Base-by-base conservation (phyloP, 257 asterid genomes). In the Nicotiana tabacum region DNA sequence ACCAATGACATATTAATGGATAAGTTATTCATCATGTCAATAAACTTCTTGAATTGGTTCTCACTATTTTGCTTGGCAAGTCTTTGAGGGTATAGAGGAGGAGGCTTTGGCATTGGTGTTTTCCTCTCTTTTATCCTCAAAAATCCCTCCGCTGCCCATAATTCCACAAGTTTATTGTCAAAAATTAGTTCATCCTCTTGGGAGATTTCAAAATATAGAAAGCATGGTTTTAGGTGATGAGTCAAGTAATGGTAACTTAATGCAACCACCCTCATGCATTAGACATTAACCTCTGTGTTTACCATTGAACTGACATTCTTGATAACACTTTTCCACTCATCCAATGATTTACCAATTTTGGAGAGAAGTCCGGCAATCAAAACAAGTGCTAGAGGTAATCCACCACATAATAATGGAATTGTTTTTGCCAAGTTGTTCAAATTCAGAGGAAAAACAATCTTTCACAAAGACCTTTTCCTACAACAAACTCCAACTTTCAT, bases 91-190 rank as follows among this genome's bases (percentile, higher is more conserved):
- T 21, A 21, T 21, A 0, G 24, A 21, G 24, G 24, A 21, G 24
- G 24, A 21, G 24, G 24, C 24, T 21, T 21, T 21, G 24, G 24
- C 24, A 21, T 21, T 21, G 24, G 24, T 21, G 24, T 43, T 10
- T 29, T 7, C 18, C 17, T 29, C 13, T 15, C 39, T 4, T 33
- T 37, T 76, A 16, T 27, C 37, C 65, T 18, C n/a, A 86, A 5
- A 30, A 85, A 85, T 17, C 86, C 88, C n/a, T 82, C 88, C 1
- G 82, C 74, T 37, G 39, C 48, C 82, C 83, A 81, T 9, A 74
- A 81, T 10, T 32, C 37, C 7, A 83, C 33, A 77, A 81, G 57
- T 61, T 81, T 81, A 12, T 66, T 61, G 12, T 77, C 77, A 5
- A 84, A 70, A 53, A 85, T 76, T 56, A 24, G 64, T 37, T 11